Percentiles rank a stretch among this genome's conserved stretches.
These are phyloP conservation scores for Monosporozyma yasuniensis DNA, from an alignment of 805 yeast genomes.

Conservation along the genomic window DNA sequence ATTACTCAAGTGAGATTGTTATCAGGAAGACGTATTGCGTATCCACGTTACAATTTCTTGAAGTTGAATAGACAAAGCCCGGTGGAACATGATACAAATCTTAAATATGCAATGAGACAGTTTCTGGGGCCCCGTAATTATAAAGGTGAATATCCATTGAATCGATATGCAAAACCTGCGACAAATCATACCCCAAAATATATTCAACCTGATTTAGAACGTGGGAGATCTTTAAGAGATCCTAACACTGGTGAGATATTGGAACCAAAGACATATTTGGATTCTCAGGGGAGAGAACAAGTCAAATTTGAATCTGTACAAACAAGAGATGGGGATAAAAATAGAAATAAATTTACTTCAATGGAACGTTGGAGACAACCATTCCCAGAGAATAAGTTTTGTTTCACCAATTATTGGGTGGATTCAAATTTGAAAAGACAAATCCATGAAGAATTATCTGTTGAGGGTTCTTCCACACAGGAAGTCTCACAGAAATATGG, in stretches of 20 bases:
- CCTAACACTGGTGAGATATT: slow-evolving; percentile 29
- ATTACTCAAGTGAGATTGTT: neutral
- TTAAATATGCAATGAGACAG: slow-evolving; percentile 55
- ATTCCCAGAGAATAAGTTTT: slow-evolving; percentile 66
- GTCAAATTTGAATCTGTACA: neutral
- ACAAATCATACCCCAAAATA: slow-evolving; percentile 66
- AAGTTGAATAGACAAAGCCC: slow-evolving; percentile 35
- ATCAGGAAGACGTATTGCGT: slow-evolving; percentile 44
- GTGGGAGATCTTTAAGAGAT: slow-evolving; percentile 32
- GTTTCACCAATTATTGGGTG: slow-evolving; percentile 57
- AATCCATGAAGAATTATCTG: slow-evolving; percentile 48
- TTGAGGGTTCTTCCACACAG: slow-evolving; percentile 50
- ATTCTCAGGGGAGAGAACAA: neutral
- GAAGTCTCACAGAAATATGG: slow-evolving; percentile 73
- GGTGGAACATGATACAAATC: slow-evolving; percentile 39
- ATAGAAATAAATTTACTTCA: neutral
- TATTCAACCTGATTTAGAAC: slow-evolving; percentile 46
- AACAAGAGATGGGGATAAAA: neutral
- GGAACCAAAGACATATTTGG: neutral
- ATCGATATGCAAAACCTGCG: slow-evolving; percentile 64
- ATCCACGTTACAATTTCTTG: slow-evolving; percentile 43
- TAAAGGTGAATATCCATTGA: slow-evolving; percentile 71
- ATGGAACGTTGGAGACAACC: slow-evolving; percentile 35
- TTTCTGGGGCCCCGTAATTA: slow-evolving; percentile 79
- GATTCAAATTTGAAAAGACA: slow-evolving; percentile 49